These are phyloP conservation scores for Evernia prunastri DNA, from an alignment of 495 filamentous ascomycete genomes.

Conservation along the genomic window DNA sequence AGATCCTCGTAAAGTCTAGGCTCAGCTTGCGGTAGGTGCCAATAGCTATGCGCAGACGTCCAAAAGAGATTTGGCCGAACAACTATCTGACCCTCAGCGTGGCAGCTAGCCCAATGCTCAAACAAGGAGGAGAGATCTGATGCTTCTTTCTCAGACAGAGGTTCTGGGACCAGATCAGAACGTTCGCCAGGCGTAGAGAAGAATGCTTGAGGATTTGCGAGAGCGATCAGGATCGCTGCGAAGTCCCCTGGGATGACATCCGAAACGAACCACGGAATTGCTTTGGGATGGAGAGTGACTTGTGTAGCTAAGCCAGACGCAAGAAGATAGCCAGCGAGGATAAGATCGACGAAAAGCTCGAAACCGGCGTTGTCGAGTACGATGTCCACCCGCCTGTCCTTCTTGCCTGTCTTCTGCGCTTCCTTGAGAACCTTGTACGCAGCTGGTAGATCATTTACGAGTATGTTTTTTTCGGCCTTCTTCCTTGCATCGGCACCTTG, in stretches of 20 bases:
- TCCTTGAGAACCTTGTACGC: constrained; percentile 66
- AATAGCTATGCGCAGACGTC: constrained; percentile 79
- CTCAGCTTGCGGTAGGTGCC: constrained; percentile 67
- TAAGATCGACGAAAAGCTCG: constrained; percentile 89
- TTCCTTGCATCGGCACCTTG: constrained; percentile 84
- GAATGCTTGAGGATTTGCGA: constrained; percentile 68
- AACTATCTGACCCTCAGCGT: constrained; percentile 73
- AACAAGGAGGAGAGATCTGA: constrained; percentile 69
- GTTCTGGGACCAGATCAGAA: constrained; percentile 46
- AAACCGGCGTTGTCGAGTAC: constrained; percentile 95
- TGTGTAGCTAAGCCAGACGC: constrained; percentile 73
- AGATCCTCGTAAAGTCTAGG: constrained; percentile 68
- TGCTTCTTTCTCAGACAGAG: constrained; percentile 60
- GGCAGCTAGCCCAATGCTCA: constrained; percentile 67
- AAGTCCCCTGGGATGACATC: constrained; percentile 88
- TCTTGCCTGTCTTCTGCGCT: constrained; percentile 47
- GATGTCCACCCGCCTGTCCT: constrained; percentile 74
- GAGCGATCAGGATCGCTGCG: constrained; percentile 62
- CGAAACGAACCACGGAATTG: constrained; percentile 95
- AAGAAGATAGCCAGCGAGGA: constrained; percentile 83
- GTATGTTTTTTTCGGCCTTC: constrained; percentile 76
- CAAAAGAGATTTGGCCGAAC: constrained; percentile 81
- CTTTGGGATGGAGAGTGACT: constrained; percentile 87
- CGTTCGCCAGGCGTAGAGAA: constrained; percentile 64
- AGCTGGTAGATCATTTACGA: constrained; percentile 70